phyloP scores from a whole-genome alignment of 148 eudicot genomes.

The Hydrangea macrophylla region DNA sequence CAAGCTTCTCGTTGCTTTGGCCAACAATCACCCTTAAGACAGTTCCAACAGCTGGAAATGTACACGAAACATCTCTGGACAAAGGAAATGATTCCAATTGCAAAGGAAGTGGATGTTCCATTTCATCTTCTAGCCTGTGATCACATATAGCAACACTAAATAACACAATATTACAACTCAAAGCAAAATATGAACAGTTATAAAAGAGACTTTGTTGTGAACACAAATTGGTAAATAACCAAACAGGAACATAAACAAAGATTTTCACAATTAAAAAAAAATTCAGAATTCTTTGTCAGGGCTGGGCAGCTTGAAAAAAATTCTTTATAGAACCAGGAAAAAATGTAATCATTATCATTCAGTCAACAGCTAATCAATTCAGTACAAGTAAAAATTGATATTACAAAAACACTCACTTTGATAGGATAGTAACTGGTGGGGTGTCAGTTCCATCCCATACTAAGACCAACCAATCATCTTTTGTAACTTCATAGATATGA shows the following conservation, averaged over 20 bases:
- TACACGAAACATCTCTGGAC: slow-evolving; percentile 54
- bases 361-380: not conserved
- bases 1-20: slow-evolving; percentile 43
- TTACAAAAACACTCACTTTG: slow-evolving; percentile 45
- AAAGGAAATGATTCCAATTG: slow-evolving; percentile 54
- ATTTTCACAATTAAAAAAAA: too few species aligned
- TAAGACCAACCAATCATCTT: slow-evolving; percentile 62
- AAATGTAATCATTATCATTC: too few species aligned
- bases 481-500: slow-evolving; percentile 44
- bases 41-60: slow-evolving; percentile 72
- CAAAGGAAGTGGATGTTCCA: slow-evolving; percentile 52
- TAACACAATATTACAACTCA: not conserved
- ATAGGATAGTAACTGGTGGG: slow-evolving; percentile 45
- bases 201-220: not conserved
- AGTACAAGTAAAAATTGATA: not conserved
- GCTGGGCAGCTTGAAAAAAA: not conserved
- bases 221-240: not conserved
- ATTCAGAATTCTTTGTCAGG: too few species aligned
- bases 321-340: not conserved
- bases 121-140: slow-evolving; percentile 64
- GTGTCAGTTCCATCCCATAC: slow-evolving; percentile 96
- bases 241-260: not conserved
- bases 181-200: not conserved
- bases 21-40: slow-evolving; percentile 53
- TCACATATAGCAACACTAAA: slow-evolving; percentile 1